Evolutionary conservation across 305 asterid species (phyloP).

Genomic region (Fraxinus ornus): DNA sequence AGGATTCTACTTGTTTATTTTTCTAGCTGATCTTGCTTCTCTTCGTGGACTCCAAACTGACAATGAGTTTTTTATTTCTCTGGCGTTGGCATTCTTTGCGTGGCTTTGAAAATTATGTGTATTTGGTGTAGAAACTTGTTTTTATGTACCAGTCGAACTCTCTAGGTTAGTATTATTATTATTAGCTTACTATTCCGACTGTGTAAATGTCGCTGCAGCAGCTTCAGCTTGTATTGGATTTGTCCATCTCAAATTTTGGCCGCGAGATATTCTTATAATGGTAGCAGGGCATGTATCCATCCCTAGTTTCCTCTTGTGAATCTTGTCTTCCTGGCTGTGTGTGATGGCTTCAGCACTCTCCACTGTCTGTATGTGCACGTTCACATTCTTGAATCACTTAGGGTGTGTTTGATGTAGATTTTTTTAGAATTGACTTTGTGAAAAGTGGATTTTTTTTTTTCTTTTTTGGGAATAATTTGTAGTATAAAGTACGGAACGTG

Average conservation of each 20-base stretch:
- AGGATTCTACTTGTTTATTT: slow-evolving; percentile 11
- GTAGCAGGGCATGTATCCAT: background rate
- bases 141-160: background rate
- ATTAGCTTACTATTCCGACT: background rate
- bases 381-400: background rate
- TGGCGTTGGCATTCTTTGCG: background rate
- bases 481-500: background rate
- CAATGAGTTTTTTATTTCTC: background rate
- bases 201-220: background rate
- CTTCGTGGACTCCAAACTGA: background rate
- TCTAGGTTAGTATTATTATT: background rate
- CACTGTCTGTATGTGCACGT: background rate
- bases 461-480: background rate
- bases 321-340: background rate
- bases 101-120: background rate
- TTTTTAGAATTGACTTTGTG: too few species aligned
- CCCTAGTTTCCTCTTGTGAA: background rate
- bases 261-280: background rate
- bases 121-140: background rate
- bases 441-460: too few species aligned
- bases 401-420: background rate
- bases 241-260: background rate
- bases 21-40: background rate
- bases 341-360: background rate
- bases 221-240: background rate